Conservation (phyloP, 352 stramenopile species). For the Pythium rhizo-oryzae region DNA sequence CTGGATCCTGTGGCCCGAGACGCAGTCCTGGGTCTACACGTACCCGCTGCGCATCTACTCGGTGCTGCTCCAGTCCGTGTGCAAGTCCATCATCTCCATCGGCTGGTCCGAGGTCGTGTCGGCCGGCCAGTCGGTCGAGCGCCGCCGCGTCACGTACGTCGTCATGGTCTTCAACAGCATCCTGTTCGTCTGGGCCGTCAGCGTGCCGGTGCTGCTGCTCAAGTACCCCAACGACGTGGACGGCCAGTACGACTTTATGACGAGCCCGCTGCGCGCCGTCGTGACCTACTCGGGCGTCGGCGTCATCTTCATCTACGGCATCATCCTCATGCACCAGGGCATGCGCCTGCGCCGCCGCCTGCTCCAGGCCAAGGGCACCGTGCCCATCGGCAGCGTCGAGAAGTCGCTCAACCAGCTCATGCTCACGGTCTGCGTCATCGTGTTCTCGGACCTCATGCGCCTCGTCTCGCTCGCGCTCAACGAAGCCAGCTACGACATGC, state of each 20-base stretch:
- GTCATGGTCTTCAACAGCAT: constrained; percentile 63
- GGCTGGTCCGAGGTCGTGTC: constrained; percentile 84
- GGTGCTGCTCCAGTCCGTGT: constrained; percentile 71
- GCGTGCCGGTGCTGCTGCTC: constrained; percentile 53
- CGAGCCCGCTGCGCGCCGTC: constrained; percentile 45
- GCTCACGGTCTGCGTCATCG: constrained; percentile 81
- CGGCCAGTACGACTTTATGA: constrained; percentile 72
- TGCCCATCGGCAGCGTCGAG: constrained; percentile 67
- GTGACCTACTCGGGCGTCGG: constrained; percentile 62
- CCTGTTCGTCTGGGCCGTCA: constrained; percentile 61
- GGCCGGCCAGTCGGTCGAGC: constrained; percentile 61
- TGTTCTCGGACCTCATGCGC: constrained; percentile 71
- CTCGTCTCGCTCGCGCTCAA: constrained; percentile 64
- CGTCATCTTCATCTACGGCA: constrained; percentile 65
- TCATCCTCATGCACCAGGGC: constrained; percentile 75
- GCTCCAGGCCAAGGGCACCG: constrained; percentile 67
- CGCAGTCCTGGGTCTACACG: constrained; percentile 61
- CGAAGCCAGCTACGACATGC: constrained; percentile 45
- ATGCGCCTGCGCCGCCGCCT: constrained; percentile 73
- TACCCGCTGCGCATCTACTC: constrained; percentile 72
- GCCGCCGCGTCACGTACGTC: constrained; percentile 51
- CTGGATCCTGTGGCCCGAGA: constrained; percentile 64
- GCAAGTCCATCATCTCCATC: constrained; percentile 83
- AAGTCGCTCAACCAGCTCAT: constrained; percentile 84
- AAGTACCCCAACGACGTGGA: constrained; percentile 56